Evolutionary conservation across 371 early-diverging fungal genomes (phyloP).

Genomic region (Syncephalastrum contaminatum): DNA sequence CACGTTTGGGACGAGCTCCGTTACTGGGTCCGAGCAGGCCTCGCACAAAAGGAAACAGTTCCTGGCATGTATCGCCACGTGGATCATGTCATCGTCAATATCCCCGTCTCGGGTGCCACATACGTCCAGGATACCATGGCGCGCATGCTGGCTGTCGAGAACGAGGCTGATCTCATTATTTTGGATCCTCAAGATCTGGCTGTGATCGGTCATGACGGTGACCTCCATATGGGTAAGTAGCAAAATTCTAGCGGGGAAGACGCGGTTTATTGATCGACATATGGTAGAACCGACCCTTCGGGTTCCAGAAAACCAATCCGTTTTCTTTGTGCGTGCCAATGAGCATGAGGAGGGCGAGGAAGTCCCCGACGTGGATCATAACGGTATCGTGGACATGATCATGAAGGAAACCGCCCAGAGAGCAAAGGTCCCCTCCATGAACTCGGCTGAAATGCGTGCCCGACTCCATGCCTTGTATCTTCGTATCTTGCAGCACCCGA

Average conservation of each 20-base stretch:
- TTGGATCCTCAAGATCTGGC: constrained; percentile 53
- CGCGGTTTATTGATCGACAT: too few species aligned
- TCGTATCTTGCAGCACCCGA: constrained; percentile 15
- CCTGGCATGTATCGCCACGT: constrained; percentile 26
- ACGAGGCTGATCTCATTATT: constrained; percentile 28
- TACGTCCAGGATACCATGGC: constrained; percentile 40
- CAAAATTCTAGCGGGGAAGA: too few species aligned
- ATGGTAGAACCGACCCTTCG: too few species aligned
- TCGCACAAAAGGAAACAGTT: constrained; percentile 28
- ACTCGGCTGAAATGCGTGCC: constrained; percentile 11
- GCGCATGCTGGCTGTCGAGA: constrained; percentile 21
- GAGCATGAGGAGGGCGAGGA: too few species aligned
- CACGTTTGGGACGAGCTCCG: constrained; percentile 33
- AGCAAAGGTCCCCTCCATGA: too few species aligned
- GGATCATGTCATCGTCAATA: constrained; percentile 30
- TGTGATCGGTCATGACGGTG: constrained; percentile 34
- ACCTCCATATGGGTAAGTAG: constrained; percentile 18
- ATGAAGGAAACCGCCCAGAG: too few species aligned
- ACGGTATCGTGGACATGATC: too few species aligned
- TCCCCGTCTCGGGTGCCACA: constrained; percentile 33
- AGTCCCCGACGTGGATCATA: too few species aligned
- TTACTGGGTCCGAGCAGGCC: constrained; percentile 25
- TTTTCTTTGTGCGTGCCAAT: too few species aligned
- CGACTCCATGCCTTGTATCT: constrained; percentile 19
- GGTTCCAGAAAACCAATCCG: too few species aligned